Conservation (phyloP, 2,329 filamentous ascomycete genomes). For the Nannizzia gypsea region DNA sequence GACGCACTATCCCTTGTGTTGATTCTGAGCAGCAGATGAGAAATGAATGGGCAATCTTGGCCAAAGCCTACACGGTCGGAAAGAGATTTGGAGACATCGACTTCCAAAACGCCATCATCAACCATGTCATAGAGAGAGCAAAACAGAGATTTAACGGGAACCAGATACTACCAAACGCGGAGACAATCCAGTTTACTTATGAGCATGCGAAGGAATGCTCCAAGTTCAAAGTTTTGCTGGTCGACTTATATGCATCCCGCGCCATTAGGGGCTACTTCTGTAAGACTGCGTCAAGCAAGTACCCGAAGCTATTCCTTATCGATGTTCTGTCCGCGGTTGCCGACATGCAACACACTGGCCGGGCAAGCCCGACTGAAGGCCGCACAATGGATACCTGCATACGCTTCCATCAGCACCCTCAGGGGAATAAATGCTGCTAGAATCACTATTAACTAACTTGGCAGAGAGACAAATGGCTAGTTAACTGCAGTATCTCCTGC, state of each 20-base stretch:
- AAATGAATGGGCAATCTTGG: background rate
- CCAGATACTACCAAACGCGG: background rate
- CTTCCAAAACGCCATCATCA: conserved; percentile 1
- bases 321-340: background rate
- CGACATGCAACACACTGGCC: background rate
- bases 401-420: background rate
- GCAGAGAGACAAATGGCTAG: background rate
- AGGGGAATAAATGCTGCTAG: background rate
- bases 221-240: background rate
- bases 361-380: background rate
- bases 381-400: background rate
- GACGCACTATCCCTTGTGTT: background rate
- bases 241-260: background rate
- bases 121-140: conserved; percentile 19
- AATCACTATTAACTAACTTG: background rate
- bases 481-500: no score
- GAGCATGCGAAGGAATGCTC: background rate
- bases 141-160: background rate
- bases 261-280: background rate
- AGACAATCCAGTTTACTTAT: background rate
- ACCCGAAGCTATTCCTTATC: background rate
- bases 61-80: background rate
- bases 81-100: background rate
- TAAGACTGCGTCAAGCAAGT: background rate
- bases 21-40: background rate